Evolutionary conservation across 345 rosid species (phyloP).

Genomic region (Corchorus capsularis): DNA sequence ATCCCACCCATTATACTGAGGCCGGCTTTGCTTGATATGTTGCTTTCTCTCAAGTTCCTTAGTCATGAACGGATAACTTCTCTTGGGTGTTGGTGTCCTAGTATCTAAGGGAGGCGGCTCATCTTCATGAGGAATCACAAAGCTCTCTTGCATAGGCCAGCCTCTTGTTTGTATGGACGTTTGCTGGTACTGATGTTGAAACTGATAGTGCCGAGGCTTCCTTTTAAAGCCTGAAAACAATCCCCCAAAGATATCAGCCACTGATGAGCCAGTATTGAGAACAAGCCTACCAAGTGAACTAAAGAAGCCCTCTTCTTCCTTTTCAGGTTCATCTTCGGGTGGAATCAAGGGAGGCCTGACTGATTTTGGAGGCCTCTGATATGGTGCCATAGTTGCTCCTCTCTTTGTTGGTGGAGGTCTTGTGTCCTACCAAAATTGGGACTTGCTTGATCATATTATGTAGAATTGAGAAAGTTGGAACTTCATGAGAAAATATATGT

Average conservation of each 20-base stretch:
- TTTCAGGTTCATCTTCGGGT: constrained; percentile 60
- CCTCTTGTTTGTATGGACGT: constrained; percentile 34
- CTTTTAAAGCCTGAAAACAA: constrained; percentile 45
- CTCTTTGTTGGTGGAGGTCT: constrained; percentile 45
- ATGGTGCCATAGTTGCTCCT: constrained; percentile 50
- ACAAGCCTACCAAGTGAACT: constrained; percentile 74
- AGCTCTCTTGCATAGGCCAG: constrained; percentile 89
- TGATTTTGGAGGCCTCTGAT: constrained; percentile 63
- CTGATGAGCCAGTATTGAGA: constrained; percentile 65
- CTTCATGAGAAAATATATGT: neutral
- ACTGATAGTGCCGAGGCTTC: constrained; percentile 43
- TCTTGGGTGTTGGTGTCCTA: constrained; percentile 52
- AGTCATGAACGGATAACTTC: constrained; percentile 46
- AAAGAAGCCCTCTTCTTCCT: constrained; percentile 66
- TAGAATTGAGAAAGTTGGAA: neutral
- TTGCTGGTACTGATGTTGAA: constrained; percentile 49
- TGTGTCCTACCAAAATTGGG: constrained; percentile 37
- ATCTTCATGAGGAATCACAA: constrained; percentile 71
- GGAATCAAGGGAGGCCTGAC: constrained; percentile 76
- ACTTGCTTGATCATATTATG: constrained; percentile 8
- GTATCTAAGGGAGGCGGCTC: constrained; percentile 71
- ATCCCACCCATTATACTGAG: constrained; percentile 49
- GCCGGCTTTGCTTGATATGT: constrained; percentile 51
- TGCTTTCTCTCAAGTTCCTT: constrained; percentile 45
- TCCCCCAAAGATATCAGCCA: constrained; percentile 56